phyloP scores from a whole-genome alignment of 179 eudicot species.

The Spinacia oleracea region DNA sequence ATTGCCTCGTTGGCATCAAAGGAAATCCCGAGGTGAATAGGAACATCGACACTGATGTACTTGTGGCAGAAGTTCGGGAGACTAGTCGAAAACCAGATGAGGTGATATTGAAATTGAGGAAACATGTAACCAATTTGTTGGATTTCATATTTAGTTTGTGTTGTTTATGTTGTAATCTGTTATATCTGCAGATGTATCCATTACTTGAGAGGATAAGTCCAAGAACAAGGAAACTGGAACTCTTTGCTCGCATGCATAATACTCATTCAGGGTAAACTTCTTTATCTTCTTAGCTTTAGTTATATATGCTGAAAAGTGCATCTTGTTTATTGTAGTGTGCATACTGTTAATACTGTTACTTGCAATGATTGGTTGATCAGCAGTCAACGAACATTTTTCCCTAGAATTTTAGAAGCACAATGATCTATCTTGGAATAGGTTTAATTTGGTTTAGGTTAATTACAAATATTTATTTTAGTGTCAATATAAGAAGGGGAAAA shows the following conservation, averaged over 20 bases:
- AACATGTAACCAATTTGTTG: background rate
- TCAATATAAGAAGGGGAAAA: background rate
- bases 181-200: slow-evolving; percentile 76
- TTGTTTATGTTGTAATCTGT: background rate
- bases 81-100: slow-evolving; percentile 99
- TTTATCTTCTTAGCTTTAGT: slow-evolving; percentile 7
- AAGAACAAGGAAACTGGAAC: slow-evolving; percentile 86
- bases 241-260: slow-evolving; percentile 97
- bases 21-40: slow-evolving; percentile 90
- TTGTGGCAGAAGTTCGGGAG: slow-evolving; percentile 99
- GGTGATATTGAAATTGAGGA: slow-evolving; percentile 39
- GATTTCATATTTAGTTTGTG: slow-evolving; percentile 1
- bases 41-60: slow-evolving; percentile 96
- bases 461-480: background rate
- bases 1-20: slow-evolving; percentile 97
- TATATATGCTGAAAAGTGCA: slow-evolving; percentile 5
- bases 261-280: slow-evolving; percentile 81
- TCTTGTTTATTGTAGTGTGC: background rate
- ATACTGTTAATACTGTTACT: too few relatives aligned
- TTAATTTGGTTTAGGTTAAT: background rate
- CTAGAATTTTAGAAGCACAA: too few relatives aligned
- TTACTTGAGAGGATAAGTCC: slow-evolving; percentile 97
- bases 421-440: too few relatives aligned
- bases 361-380: background rate
- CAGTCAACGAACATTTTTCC: background rate